Evolutionary conservation across 2,329 filamentous ascomycete species (phyloP).

Genomic region (Aspergillus japonicus): DNA sequence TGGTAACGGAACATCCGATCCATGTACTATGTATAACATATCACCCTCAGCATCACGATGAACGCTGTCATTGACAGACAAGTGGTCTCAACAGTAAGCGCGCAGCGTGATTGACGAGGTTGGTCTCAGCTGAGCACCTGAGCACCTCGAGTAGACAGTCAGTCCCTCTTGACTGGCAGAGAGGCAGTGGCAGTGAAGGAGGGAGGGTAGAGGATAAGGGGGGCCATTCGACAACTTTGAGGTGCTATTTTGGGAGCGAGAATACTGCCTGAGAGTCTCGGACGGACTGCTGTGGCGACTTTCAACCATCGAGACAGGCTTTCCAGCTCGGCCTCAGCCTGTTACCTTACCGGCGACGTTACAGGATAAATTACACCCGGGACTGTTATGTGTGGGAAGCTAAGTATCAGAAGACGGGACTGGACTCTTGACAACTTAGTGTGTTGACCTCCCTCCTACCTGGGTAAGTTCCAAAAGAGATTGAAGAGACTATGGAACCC

Average conservation of each 20-base stretch:
- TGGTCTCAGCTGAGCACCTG: background rate
- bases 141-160: background rate
- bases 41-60: slow-evolving; percentile 11
- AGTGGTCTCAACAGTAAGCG: slow-evolving; percentile 14
- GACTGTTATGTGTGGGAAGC: background rate
- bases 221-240: slow-evolving; percentile 9
- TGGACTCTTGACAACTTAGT: background rate
- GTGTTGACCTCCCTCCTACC: background rate
- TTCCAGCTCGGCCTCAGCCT: background rate
- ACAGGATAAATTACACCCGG: slow-evolving; percentile 1
- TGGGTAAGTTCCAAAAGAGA: background rate
- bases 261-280: slow-evolving; percentile 3
- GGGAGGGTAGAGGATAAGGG: background rate
- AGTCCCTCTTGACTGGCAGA: slow-evolving; percentile 5
- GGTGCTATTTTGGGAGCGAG: slow-evolving; percentile 18
- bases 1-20: slow-evolving; percentile 14
- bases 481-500: background rate
- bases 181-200: background rate
- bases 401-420: background rate
- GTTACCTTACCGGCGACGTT: background rate
- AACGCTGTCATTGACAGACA: slow-evolving; percentile 6
- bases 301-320: slow-evolving; percentile 1
- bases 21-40: slow-evolving; percentile 9
- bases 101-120: slow-evolving; percentile 1
- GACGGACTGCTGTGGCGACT: slow-evolving; percentile 5